Conservation (phyloP, 805 yeast genomes). For the Saccharomycopsis fodiens region DNA sequence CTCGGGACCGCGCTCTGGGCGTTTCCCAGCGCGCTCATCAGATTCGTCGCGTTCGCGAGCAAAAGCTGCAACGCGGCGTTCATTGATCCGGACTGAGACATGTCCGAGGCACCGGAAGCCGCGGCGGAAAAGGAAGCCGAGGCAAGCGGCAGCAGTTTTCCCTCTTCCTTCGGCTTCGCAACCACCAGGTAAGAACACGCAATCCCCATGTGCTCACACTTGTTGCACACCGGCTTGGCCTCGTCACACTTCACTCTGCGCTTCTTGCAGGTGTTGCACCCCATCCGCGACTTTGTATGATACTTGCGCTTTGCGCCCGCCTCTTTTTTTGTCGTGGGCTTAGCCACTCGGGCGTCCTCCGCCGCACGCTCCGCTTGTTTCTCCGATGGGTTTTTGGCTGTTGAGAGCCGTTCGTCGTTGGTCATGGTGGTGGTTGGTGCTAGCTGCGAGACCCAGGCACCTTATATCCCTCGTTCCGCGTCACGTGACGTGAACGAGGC, state of each 20-base stretch:
- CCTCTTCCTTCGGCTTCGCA: slow-evolving; percentile 2
- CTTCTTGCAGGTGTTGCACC: slow-evolving; percentile 83
- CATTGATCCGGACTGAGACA: background rate
- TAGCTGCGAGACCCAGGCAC: background rate
- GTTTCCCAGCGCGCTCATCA: no score
- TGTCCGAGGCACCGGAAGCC: background rate
- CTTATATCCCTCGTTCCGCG: background rate
- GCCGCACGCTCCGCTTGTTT: background rate
- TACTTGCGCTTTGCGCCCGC: slow-evolving; percentile 71
- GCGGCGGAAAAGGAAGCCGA: background rate
- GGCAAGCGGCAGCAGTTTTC: background rate
- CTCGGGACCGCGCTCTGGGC: no score
- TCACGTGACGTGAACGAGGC: no score
- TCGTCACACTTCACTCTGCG: slow-evolving; percentile 94
- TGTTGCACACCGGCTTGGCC: slow-evolving; percentile 65
- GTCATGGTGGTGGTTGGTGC: background rate
- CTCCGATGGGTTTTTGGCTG: background rate
- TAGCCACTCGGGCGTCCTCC: slow-evolving; percentile 1
- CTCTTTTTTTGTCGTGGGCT: slow-evolving; percentile 27
- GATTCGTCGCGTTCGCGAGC: slow-evolving; percentile 17
- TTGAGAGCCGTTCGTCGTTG: background rate
- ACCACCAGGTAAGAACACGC: slow-evolving; percentile 53
- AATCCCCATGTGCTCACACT: slow-evolving; percentile 73
- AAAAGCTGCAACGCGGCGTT: slow-evolving; percentile 17
- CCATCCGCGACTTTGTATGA: slow-evolving; percentile 82